These are phyloP conservation scores for Diaporthe sp. DNA, from an alignment of 2,329 filamentous ascomycete genomes.

Conservation along the genomic window DNA sequence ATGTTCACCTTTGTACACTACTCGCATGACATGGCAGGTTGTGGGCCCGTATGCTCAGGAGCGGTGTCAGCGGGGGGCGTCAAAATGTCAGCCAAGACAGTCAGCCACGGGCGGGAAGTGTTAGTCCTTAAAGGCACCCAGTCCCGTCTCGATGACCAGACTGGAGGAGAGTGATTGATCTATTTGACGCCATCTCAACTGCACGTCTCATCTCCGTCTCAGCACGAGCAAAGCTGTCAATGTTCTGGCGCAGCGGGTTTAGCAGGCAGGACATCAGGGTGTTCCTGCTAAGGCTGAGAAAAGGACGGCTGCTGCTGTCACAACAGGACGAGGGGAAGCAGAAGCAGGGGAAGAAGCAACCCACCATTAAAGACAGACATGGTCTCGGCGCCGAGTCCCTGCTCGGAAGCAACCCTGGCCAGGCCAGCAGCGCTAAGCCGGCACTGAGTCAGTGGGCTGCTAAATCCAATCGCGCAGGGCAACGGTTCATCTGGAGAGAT, in stretches of 20 bases:
- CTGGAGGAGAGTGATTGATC: too few species aligned
- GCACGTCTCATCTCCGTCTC: too few species aligned
- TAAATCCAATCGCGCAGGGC: constrained; percentile 1
- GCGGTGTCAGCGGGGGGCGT: neutral
- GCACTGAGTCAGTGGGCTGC: constrained; percentile 14
- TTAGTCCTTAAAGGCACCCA: neutral
- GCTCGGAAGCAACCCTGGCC: neutral
- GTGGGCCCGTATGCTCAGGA: too few species aligned
- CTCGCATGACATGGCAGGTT: too few species aligned
- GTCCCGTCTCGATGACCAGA: neutral
- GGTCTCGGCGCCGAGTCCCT: constrained; percentile 10
- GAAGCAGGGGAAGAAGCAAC: neutral
- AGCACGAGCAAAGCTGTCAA: neutral
- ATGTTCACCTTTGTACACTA: neutral
- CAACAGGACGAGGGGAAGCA: neutral
- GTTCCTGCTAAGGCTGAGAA: neutral
- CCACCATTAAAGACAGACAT: too few species aligned
- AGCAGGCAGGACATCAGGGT: neutral
- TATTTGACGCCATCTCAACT: too few species aligned
- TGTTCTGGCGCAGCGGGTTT: constrained; percentile 4
- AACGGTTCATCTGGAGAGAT: constrained; percentile 5
- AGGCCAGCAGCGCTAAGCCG: constrained; percentile 2
- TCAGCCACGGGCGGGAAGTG: neutral
- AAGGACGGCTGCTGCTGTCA: neutral
- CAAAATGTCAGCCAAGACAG: neutral